phyloP scores from a whole-genome alignment of 768 basidiomycete genomes.

The Gymnopilus junonius region DNA sequence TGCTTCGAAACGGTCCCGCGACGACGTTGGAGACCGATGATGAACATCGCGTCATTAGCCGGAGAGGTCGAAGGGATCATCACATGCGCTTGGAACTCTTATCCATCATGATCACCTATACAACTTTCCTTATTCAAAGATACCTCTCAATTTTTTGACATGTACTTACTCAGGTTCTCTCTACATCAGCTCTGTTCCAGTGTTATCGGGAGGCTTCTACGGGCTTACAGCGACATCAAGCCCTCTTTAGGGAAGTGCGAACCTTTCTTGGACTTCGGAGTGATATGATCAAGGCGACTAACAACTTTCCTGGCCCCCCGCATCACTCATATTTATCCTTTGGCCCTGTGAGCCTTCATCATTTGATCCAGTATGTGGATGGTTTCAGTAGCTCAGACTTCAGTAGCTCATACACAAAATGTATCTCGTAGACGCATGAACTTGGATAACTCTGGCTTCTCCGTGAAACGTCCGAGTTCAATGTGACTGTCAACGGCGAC shows the following conservation, averaged over 20 bases:
- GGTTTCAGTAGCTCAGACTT: neutral
- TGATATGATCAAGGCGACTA: constrained; percentile 2
- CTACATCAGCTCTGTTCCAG: neutral
- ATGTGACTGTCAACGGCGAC: neutral
- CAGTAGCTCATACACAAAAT: neutral
- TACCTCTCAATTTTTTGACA: neutral
- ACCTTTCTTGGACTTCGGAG: neutral
- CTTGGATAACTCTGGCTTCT: neutral
- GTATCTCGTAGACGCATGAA: neutral
- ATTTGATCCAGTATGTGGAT: neutral
- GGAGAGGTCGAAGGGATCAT: neutral
- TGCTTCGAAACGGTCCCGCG: neutral
- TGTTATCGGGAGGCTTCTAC: neutral
- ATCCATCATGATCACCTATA: neutral
- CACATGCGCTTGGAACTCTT: neutral
- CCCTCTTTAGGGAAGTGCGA: neutral
- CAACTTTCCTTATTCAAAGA: constrained; percentile 1
- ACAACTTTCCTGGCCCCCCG: neutral
- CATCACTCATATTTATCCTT: neutral
- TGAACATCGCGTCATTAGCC: constrained; percentile 1
- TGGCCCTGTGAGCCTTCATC: neutral
- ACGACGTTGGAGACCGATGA: neutral
- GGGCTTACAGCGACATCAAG: neutral
- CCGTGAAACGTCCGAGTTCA: constrained; percentile 1
- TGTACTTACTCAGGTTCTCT: neutral